Conservation (phyloP, 768 basidiomycete genomes). For the Suillus luteus region DNA sequence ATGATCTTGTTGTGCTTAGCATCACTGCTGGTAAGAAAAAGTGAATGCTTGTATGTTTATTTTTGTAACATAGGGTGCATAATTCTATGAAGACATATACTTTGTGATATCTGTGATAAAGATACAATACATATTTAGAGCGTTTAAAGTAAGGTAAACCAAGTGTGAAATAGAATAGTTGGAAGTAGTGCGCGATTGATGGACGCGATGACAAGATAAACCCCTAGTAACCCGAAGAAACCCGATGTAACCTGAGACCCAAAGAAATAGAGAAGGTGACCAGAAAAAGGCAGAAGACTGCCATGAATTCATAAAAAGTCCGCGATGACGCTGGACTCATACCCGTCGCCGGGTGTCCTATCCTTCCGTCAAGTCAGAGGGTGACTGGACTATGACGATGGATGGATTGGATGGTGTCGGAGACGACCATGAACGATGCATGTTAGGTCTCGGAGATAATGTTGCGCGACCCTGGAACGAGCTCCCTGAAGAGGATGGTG, state of each 20-base stretch:
- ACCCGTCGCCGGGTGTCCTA: not conserved
- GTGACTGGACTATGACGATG: not conserved
- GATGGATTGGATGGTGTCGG: not conserved
- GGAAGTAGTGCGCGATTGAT: slow-evolving; percentile 10
- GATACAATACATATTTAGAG: not conserved
- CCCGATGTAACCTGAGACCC: not conserved
- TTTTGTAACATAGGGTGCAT: slow-evolving; percentile 7
- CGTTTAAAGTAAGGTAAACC: slow-evolving; percentile 3
- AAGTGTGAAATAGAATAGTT: not conserved
- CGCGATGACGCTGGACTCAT: not conserved
- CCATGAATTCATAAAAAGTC: not conserved
- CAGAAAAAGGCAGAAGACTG: not conserved
- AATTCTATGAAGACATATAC: slow-evolving; percentile 7
- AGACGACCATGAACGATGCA: slow-evolving; percentile 27
- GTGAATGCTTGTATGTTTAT: slow-evolving; percentile 30
- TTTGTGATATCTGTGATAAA: not conserved
- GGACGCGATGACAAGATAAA: not conserved
- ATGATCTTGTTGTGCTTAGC: slow-evolving; percentile 77
- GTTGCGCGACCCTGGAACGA: slow-evolving; percentile 12
- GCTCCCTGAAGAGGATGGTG: slow-evolving; percentile 25
- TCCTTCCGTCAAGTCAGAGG: not conserved
- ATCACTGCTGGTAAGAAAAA: slow-evolving; percentile 79
- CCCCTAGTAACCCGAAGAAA: not conserved
- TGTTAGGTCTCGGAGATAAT: slow-evolving; percentile 21
- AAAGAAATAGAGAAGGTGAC: not conserved